These are phyloP conservation scores for Copromyces sp. DNA, from an alignment of 495 filamentous ascomycete species.

Conservation along the genomic window DNA sequence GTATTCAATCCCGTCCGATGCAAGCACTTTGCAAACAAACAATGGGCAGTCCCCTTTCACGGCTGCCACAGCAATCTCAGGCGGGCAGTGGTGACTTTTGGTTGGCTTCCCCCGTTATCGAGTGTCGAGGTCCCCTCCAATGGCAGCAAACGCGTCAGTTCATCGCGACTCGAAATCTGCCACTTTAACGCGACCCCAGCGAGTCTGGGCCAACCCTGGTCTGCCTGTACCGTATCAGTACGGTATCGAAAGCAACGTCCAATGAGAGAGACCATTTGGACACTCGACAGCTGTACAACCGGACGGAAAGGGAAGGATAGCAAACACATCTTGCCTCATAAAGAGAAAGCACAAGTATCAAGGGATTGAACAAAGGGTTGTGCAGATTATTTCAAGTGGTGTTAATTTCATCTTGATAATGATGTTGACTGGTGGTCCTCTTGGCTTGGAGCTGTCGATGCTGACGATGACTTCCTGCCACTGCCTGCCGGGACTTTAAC, in stretches of 20 bases:
- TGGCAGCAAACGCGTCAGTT: background rate
- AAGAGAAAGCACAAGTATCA: background rate
- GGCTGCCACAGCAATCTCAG: background rate
- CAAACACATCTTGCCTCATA: background rate
- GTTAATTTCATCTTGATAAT: background rate
- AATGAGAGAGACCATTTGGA: background rate
- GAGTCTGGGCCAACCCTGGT: background rate
- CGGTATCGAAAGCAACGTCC: background rate
- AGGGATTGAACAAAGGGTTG: background rate
- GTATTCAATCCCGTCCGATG: background rate
- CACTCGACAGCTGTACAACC: background rate
- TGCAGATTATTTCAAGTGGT: background rate
- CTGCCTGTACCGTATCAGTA: background rate
- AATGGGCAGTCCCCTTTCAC: background rate
- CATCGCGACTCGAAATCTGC: background rate
- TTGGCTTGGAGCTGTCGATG: background rate
- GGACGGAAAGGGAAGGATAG: background rate
- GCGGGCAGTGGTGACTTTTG: background rate
- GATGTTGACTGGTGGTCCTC: background rate
- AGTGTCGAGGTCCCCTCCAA: background rate
- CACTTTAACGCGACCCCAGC: background rate
- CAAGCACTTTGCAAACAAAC: background rate
- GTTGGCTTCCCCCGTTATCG: background rate
- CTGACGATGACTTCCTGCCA: background rate
- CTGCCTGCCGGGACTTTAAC: background rate